Evolutionary conservation across 352 stramenopile genomes (phyloP).

Genomic region (Phytophthora aleatoria): DNA sequence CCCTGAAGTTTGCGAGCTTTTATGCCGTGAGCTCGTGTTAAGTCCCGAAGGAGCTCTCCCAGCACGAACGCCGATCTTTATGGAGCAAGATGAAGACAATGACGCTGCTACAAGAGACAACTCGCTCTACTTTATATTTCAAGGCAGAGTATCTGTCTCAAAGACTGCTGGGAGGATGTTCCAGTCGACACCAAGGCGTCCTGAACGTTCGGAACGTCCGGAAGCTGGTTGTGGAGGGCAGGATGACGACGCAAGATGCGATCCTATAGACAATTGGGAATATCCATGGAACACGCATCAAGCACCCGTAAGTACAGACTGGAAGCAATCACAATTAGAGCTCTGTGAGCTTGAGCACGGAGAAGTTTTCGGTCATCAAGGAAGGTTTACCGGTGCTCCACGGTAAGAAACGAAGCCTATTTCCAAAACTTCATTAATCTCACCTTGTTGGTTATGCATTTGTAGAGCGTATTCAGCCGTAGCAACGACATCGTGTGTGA

Average conservation of each 20-base stretch:
- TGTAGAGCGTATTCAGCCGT: conserved; percentile 38
- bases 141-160: conserved; percentile 28
- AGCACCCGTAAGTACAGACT: conserved; percentile 10
- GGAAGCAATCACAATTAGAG: conserved; percentile 30
- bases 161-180: conserved; percentile 34
- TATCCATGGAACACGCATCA: conserved; percentile 9
- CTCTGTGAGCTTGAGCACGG: conserved; percentile 34
- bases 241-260: conserved; percentile 1
- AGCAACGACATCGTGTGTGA: conserved; percentile 24
- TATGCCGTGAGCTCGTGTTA: conserved; percentile 41
- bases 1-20: conserved; percentile 39
- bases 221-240: conserved; percentile 8
- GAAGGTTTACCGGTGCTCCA: conserved; percentile 21
- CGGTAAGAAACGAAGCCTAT: conserved; percentile 15
- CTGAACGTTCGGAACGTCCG: conserved; percentile 9
- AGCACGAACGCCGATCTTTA: conserved; percentile 35
- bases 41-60: conserved; percentile 24
- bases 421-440: not conserved
- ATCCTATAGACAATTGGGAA: conserved; percentile 22
- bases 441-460: not conserved
- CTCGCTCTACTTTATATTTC: conserved; percentile 38
- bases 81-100: conserved; percentile 28
- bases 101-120: conserved; percentile 4
- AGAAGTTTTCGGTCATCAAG: conserved; percentile 40
- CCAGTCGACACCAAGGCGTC: conserved; percentile 14